Base-by-base conservation (phyloP, 1,284 basidiomycete genomes). In the Cerioporus squamosus region DNA sequence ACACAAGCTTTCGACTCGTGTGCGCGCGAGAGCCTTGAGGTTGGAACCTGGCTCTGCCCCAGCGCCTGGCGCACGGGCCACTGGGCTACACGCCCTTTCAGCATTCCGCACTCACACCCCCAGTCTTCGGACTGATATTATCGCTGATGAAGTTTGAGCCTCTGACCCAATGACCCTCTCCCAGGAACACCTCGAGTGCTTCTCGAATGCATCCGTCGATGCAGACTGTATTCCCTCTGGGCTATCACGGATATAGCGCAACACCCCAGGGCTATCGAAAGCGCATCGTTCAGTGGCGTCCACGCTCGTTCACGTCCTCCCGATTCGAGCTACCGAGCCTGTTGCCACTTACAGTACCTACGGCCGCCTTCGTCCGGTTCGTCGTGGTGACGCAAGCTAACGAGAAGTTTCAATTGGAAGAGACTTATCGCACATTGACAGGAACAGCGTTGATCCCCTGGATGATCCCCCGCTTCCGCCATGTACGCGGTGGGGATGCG, bases 231-330 rank as follows among this genome's bases (percentile, higher is more conserved):
- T 45, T n/a, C 23, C 24, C 44, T 15, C 9, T 45, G 8, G 9
- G 17, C 17, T 36, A 10, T 26, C 44, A 45, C 23, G 20, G 1
- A 15, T 22, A 44, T 26, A 45, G 22, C 44, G 10, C 44, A 23
- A 45, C 22, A 22, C 20, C 55, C 36, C 49, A 56, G 55, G 55
- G 49, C 55, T 36, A 56, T 51, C 49, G 48, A 36, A 44, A 17
- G 9, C 6, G 17, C 26, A 47, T 54, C 38, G 39, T 18, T 9
- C 53, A 18, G 14, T 31, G 36, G 42, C 20, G 33, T 36, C 12
- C 14, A 36, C n/a, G n/a, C n/a, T n/a, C n/a, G n/a, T n/a, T n/a
- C n/a, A n/a, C 33, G 12, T 36, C 33, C 6, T 36, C 12, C 33
- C 33, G 12, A 36, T 36, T 36, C 12, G 33, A 36, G 33, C 14